Percentiles rank a stretch among this genome's conserved stretches.
phyloP scores from a whole-genome alignment of 2,329 filamentous ascomycete species.

The Aspergillus brasiliensis region DNA sequence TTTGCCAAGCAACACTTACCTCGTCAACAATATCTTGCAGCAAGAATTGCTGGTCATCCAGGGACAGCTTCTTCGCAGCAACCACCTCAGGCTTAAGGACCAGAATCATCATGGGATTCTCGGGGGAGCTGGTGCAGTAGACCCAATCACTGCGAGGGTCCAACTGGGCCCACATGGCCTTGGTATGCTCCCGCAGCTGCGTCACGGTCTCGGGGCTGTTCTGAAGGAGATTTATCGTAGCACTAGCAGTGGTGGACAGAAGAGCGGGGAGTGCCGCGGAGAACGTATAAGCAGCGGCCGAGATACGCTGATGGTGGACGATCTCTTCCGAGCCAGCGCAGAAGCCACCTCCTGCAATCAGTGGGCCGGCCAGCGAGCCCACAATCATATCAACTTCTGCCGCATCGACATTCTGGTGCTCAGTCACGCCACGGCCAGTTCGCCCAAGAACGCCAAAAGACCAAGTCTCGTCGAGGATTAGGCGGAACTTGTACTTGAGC shows the following conservation, averaged over 20 bases:
- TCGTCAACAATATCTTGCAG: conserved; percentile 95
- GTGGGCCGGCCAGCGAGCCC: conserved; percentile 83
- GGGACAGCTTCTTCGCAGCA: conserved; percentile 65
- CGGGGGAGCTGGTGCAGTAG: conserved; percentile 72
- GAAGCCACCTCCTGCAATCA: conserved; percentile 93
- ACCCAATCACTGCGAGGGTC: conserved; percentile 96
- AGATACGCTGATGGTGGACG: conserved; percentile 93
- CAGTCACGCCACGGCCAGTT: conserved; percentile 88
- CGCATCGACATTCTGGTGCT: conserved; percentile 94
- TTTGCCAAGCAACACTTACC: conserved; percentile 56
- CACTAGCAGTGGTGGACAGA: conserved; percentile 91
- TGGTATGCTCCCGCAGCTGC: conserved; percentile 82
- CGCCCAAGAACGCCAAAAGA: conserved; percentile 93
- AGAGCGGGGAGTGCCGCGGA: conserved; percentile 93
- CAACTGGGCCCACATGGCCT: conserved; percentile 79
- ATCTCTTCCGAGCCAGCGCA: conserved; percentile 90
- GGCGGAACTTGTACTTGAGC: conserved; percentile 94
- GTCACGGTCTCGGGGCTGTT: conserved; percentile 79
- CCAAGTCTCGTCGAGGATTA: conserved; percentile 97
- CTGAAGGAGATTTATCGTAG: conserved; percentile 83
- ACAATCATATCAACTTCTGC: conserved; percentile 96
- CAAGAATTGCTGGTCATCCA: conserved; percentile 79
- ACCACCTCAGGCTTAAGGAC: conserved; percentile 83
- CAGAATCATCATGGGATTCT: conserved; percentile 86
- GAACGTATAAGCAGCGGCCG: conserved; percentile 89